These are phyloP conservation scores for Annulohypoxylon moriforme DNA, from an alignment of 495 filamentous ascomycete genomes.

Conservation along the genomic window DNA sequence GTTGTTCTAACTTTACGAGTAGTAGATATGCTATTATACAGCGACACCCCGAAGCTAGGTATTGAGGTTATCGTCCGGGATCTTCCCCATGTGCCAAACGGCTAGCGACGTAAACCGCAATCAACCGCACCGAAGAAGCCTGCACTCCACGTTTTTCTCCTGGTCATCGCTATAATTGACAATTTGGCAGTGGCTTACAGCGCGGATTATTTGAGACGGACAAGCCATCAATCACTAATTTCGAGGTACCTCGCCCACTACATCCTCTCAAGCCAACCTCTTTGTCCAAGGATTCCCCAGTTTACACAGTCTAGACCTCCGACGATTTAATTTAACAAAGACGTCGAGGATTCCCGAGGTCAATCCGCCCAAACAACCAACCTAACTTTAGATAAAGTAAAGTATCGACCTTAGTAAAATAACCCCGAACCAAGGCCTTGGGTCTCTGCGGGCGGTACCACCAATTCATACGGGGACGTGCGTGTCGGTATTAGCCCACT, in stretches of 20 bases:
- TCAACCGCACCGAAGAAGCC: slow-evolving; percentile 25
- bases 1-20: not conserved
- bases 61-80: slow-evolving; percentile 1
- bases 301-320: not conserved
- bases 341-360: not conserved
- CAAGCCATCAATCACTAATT: not conserved
- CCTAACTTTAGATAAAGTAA: too few relatives aligned
- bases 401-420: too few relatives aligned
- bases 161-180: not conserved
- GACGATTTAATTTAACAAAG: not conserved
- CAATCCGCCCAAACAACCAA: too few relatives aligned
- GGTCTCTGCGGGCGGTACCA: not conserved
- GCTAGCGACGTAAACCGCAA: slow-evolving; percentile 19
- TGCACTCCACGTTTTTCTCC: slow-evolving; percentile 33
- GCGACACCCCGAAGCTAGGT: not conserved
- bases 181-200: not conserved
- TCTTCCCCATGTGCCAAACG: slow-evolving; percentile 21
- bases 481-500: not conserved
- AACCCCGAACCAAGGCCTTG: not conserved
- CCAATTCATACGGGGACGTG: not conserved
- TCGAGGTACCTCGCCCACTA: not conserved
- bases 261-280: not conserved
- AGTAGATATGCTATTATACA: not conserved
- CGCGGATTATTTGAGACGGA: not conserved
- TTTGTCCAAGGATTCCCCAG: not conserved